Evolutionary conservation across 768 basidiomycete species (phyloP), one percentile per base, ranked within the genome.

Genomic region (Russula ochroleuca): DNA sequence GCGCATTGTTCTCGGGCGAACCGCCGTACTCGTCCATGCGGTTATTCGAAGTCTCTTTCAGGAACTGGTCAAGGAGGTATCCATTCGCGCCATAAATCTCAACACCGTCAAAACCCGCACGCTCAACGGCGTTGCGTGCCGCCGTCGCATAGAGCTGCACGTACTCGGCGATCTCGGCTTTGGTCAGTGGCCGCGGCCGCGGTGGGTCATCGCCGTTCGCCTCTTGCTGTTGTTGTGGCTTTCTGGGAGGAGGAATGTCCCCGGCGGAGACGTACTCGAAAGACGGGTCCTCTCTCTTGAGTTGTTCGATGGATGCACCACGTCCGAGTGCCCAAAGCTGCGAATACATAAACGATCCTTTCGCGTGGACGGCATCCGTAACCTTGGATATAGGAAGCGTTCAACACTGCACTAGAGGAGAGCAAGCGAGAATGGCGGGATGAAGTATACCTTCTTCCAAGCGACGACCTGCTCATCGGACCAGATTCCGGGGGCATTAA

Each of bases 251-350:
- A 2, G 70, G 62, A n/a, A 71, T 64, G 13, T 64, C 64, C 17
- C 75, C 73, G 0, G 75, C 68, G 10, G 69, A 68, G 54, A 76
- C 67, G 55, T 66, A 65, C 1, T 60, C 69, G 31, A 62, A 72
- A n/a, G 67, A 48, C 2, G 64, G 63, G 35, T 72, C 69, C 37
- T 73, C 69, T 8, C 59, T 54, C 3, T 60, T 47, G 8, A 77
- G 69, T 5, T 66, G 54, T 5, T 61, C 35, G 0, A 66, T 57
- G 6, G 67, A 45, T 1, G 76, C 75, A 0, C 69, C 68, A 15
- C 80, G 76, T 1, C 82, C 82, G 11, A 80, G 63, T 2, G 79
- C 80, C 80, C 82, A 83, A 0, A 82, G 72, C 67, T 85, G 83
- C 19, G 75, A 43, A 69, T 73, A 79, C 57, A 83, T 78, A 64